These are phyloP conservation scores for Xylaria castorea DNA, from an alignment of 495 filamentous ascomycete genomes.

Conservation along the genomic window DNA sequence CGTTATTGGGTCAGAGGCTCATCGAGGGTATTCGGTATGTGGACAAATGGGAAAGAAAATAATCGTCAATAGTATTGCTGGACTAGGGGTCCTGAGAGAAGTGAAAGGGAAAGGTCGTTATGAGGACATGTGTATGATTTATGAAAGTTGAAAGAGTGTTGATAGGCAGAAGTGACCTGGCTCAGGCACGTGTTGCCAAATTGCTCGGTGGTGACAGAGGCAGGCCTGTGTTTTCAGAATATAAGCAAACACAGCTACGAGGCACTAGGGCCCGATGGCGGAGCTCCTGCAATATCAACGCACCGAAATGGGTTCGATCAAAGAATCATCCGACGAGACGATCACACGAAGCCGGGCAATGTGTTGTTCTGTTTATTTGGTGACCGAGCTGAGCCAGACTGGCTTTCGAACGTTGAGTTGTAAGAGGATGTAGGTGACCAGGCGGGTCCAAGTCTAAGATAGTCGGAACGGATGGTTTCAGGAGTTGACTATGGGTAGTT, in stretches of 20 bases:
- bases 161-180: slow-evolving; percentile 45
- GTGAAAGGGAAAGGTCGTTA: slow-evolving; percentile 68
- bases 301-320: slow-evolving; percentile 47
- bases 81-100: slow-evolving; percentile 59
- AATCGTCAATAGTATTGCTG: slow-evolving; percentile 54
- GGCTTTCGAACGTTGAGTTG: slow-evolving; percentile 11
- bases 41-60: slow-evolving; percentile 62
- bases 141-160: slow-evolving; percentile 49
- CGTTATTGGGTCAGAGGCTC: slow-evolving; percentile 68
- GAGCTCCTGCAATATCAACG: slow-evolving; percentile 46
- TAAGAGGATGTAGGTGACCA: slow-evolving; percentile 22
- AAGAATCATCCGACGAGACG: slow-evolving; percentile 27
- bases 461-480: slow-evolving; percentile 8
- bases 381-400: slow-evolving; percentile 33
- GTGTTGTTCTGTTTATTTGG: slow-evolving; percentile 33
- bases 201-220: slow-evolving; percentile 36
- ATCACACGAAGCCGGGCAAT: slow-evolving; percentile 10
- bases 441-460: slow-evolving; percentile 16
- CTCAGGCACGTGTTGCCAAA: slow-evolving; percentile 20
- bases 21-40: slow-evolving; percentile 65
- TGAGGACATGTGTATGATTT: slow-evolving; percentile 68
- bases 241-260: slow-evolving; percentile 32
- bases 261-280: slow-evolving; percentile 46
- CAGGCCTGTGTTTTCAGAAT: slow-evolving; percentile 40
- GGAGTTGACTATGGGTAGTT: slow-evolving; percentile 22